Evolutionary conservation across 257 asterid genomes (phyloP).

Genomic region (Avicennia marina): DNA sequence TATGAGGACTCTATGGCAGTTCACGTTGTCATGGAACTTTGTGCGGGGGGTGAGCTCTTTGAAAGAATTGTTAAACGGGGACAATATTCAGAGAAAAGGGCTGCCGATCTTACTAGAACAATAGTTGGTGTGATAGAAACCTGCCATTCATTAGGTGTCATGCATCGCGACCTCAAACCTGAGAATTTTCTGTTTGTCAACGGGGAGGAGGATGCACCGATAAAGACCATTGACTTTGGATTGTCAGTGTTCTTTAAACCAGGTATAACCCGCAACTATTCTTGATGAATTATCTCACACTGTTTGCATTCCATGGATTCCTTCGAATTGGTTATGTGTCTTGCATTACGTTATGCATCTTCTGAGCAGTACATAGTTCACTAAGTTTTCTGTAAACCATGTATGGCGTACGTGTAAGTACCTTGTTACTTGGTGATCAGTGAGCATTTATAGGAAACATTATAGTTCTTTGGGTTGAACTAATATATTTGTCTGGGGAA

Average conservation of each 20-base stretch:
- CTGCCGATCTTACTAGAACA: slow-evolving; percentile 83
- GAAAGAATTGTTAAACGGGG: slow-evolving; percentile 79
- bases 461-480: too few relatives aligned
- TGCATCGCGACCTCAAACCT: slow-evolving; percentile 88
- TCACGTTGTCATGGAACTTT: slow-evolving; percentile 83
- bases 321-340: too few relatives aligned
- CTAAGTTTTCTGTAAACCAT: too few relatives aligned
- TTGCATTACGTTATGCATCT: too few relatives aligned
- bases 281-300: not conserved
- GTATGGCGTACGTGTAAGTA: too few relatives aligned
- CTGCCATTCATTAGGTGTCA: slow-evolving; percentile 84
- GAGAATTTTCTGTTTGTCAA: slow-evolving; percentile 73
- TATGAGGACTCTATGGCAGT: slow-evolving; percentile 80
- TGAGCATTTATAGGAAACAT: too few relatives aligned
- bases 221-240: slow-evolving; percentile 81
- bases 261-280: slow-evolving; percentile 30
- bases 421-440: too few relatives aligned
- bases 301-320: not conserved
- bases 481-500: too few relatives aligned
- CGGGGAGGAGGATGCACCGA: slow-evolving; percentile 58
- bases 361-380: too few relatives aligned
- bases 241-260: slow-evolving; percentile 82
- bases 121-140: slow-evolving; percentile 76
- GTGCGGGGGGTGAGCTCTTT: slow-evolving; percentile 86
- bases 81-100: slow-evolving; percentile 80